These are phyloP conservation scores for Neurospora sp. DNA, from an alignment of 495 filamentous ascomycete species.

Conservation along the genomic window DNA sequence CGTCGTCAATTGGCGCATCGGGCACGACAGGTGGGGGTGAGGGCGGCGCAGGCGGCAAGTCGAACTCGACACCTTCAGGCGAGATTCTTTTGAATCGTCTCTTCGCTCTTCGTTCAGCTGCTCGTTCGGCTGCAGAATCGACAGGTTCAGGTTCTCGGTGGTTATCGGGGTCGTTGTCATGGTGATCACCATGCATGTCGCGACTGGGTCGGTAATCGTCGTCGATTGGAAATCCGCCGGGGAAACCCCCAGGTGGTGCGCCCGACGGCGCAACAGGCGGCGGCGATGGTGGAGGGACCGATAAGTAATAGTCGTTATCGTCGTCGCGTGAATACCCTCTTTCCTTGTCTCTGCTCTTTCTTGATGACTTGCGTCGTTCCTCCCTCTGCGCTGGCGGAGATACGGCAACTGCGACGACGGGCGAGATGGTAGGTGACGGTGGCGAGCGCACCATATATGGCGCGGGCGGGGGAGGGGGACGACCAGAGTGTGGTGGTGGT, in stretches of 20 bases:
- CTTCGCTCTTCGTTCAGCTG: conserved; percentile 30
- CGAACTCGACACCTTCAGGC: conserved; percentile 21
- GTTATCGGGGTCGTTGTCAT: conserved; percentile 5
- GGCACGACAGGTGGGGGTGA: conserved; percentile 35
- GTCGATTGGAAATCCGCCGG: conserved; percentile 39
- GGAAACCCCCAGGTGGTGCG: conserved; percentile 42
- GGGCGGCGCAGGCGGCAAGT: conserved; percentile 20
- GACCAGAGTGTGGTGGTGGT: conserved; percentile 3
- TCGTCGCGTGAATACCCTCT: not conserved
- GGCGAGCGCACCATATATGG: not conserved
- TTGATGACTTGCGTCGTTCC: conserved; percentile 15
- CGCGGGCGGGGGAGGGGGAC: not conserved
- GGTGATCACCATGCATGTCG: not conserved
- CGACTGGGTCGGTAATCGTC: conserved; percentile 16
- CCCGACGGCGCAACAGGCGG: conserved; percentile 18
- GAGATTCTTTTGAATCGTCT: conserved; percentile 21
- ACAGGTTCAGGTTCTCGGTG: not conserved
- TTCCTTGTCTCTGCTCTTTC: conserved; percentile 16
- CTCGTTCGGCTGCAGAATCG: conserved; percentile 24
- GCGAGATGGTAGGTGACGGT: not conserved
- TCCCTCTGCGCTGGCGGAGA: conserved; percentile 7
- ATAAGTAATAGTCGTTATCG: conserved; percentile 10
- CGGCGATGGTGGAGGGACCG: conserved; percentile 11
- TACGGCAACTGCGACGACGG: conserved; percentile 2
- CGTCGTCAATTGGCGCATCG: conserved; percentile 20